phyloP scores from a whole-genome alignment of 1,139 yeast genomes.

The Candida smagusa region DNA sequence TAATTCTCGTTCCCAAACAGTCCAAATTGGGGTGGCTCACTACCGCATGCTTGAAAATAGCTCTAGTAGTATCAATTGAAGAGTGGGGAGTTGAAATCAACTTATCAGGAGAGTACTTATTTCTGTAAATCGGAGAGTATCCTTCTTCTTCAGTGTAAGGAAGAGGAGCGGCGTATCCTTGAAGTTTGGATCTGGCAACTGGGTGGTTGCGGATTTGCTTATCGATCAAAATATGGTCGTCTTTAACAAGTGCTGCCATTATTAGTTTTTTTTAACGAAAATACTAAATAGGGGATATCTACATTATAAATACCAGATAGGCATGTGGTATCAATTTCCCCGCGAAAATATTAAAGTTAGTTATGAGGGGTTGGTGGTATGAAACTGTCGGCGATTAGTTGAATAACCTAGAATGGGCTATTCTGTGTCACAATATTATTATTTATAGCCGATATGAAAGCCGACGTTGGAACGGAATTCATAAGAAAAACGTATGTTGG shows the following conservation, averaged over 20 bases:
- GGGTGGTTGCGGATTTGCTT: neutral
- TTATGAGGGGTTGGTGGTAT: too few relatives aligned
- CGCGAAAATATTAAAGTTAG: too few relatives aligned
- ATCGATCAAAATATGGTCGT: conserved; percentile 4
- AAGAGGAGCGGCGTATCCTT: conserved; percentile 28
- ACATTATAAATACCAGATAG: neutral
- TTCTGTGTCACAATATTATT: too few relatives aligned
- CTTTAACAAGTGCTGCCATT: conserved; percentile 4
- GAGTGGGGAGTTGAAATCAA: conserved; percentile 49
- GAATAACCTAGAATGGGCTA: too few relatives aligned
- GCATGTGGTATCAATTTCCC: neutral
- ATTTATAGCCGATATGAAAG: too few relatives aligned
- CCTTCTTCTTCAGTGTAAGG: conserved; percentile 49
- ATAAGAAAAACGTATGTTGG: too few relatives aligned
- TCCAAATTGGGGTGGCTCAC: conserved; percentile 32
- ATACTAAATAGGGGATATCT: neutral
- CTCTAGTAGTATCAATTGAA: conserved; percentile 46
- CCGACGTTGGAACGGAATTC: too few relatives aligned
- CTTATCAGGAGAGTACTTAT: conserved; percentile 31
- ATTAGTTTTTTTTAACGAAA: neutral
- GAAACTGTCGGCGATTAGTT: too few relatives aligned
- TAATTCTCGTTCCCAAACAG: conserved; percentile 52
- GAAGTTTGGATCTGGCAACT: conserved; percentile 1
- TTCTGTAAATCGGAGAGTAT: conserved; percentile 54
- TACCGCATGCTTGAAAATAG: conserved; percentile 44